A percentile compares a stretch with the other conserved stretches of the same genome.
phyloP scores from a whole-genome alignment of 2,329 filamentous ascomycete genomes.

The Iodosphaeria phyllophila region DNA sequence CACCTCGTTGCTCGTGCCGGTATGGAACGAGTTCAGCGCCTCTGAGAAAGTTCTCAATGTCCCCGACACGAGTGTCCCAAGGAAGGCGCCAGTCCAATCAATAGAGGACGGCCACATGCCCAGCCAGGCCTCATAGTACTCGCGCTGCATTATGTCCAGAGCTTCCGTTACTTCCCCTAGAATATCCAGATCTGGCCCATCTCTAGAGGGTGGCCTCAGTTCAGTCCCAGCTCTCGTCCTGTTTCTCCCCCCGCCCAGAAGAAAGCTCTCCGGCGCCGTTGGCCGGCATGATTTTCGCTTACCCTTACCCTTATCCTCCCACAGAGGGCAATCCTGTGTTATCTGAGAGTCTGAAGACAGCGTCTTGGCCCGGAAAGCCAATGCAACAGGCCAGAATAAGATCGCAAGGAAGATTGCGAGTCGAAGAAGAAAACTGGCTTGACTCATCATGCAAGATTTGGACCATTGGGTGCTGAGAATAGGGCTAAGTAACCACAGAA shows the following conservation, averaged over 20 bases:
- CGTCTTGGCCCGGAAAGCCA: too few relatives aligned
- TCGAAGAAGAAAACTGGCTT: too few relatives aligned
- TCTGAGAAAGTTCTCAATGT: slow-evolving; percentile 52
- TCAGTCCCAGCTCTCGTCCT: slow-evolving; percentile 1
- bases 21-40: slow-evolving; percentile 27
- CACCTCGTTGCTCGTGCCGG: slow-evolving; percentile 12
- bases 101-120: slow-evolving; percentile 75
- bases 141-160: slow-evolving; percentile 56
- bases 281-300: too few relatives aligned
- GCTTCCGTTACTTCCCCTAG: slow-evolving; percentile 39
- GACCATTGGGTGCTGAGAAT: too few relatives aligned
- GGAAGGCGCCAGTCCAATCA: slow-evolving; percentile 84
- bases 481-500: too few relatives aligned
- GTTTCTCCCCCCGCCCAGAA: slow-evolving; percentile 1
- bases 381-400: too few relatives aligned
- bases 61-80: slow-evolving; percentile 61
- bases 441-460: too few relatives aligned
- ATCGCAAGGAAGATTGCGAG: too few relatives aligned
- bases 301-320: too few relatives aligned
- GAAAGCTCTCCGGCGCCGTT: background rate
- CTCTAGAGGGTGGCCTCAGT: too few relatives aligned
- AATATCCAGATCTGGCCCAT: slow-evolving; percentile 9
- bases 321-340: too few relatives aligned
- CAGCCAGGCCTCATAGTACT: slow-evolving; percentile 59
- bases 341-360: too few relatives aligned